phyloP scores from a whole-genome alignment of 768 basidiomycete species.

The Chalciporus piperatus region DNA sequence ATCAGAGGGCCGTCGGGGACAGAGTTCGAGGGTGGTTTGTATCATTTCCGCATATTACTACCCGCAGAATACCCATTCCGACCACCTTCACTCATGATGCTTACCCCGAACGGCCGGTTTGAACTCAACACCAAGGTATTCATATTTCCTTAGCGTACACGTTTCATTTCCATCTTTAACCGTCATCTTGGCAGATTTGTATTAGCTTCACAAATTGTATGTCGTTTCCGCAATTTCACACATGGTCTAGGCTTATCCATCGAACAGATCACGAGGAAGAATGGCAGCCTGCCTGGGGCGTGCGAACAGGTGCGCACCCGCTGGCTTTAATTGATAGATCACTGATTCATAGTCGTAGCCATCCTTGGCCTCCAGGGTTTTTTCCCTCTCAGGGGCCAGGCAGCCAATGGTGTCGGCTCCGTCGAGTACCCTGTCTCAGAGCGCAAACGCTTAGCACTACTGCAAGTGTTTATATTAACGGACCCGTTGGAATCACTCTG shows the following conservation, averaged over 20 bases:
- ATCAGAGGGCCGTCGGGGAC: slow-evolving; percentile 83
- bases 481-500: slow-evolving; percentile 8
- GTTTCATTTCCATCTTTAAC: slow-evolving; percentile 9
- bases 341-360: slow-evolving; percentile 42
- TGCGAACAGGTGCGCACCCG: slow-evolving; percentile 71
- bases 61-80: slow-evolving; percentile 96
- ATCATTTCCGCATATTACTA: slow-evolving; percentile 88
- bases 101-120: slow-evolving; percentile 96
- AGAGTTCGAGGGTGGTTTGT: slow-evolving; percentile 93
- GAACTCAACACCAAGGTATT: slow-evolving; percentile 92
- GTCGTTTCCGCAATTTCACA: slow-evolving; percentile 30
- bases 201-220: slow-evolving; percentile 89
- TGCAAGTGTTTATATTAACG: slow-evolving; percentile 48
- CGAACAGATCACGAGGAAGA: slow-evolving; percentile 84
- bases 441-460: slow-evolving; percentile 69
- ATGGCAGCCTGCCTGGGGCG: slow-evolving; percentile 99
- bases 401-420: slow-evolving; percentile 84
- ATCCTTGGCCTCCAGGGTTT: slow-evolving; percentile 88
- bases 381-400: slow-evolving; percentile 85
- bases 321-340: slow-evolving; percentile 9
- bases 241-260: slow-evolving; percentile 29
- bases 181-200: slow-evolving; percentile 59
- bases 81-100: slow-evolving; percentile 92
- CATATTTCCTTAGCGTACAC: slow-evolving; percentile 12
- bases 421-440: slow-evolving; percentile 75